Evolutionary conservation across 2,329 filamentous ascomycete genomes (phyloP).

Genomic region (Arthrobotrys sinensis): DNA sequence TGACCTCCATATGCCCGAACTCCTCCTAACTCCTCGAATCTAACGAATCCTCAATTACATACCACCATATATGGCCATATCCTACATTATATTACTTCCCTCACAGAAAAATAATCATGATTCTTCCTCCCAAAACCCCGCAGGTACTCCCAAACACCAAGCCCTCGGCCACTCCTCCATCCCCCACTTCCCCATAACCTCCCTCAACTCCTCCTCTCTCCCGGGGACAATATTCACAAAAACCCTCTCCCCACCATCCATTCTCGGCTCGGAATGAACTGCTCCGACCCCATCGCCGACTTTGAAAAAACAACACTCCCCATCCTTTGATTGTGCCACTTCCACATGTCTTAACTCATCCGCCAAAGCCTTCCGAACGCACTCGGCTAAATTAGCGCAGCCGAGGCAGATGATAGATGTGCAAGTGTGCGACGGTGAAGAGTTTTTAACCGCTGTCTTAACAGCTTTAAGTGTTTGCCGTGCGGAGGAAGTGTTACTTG

Average conservation of each 20-base stretch:
- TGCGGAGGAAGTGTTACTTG: conserved; percentile 66
- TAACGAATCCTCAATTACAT: neutral
- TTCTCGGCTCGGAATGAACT: conserved; percentile 69
- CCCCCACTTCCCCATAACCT: conserved; percentile 67
- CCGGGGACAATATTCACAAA: conserved; percentile 69
- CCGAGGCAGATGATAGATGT: conserved; percentile 69
- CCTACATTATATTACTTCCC: conserved; percentile 1
- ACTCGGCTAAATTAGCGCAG: conserved; percentile 69
- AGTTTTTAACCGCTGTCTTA: conserved; percentile 64
- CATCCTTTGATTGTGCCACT: conserved; percentile 49
- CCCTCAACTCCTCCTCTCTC: conserved; percentile 66
- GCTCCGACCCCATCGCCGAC: conserved; percentile 69
- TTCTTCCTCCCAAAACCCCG: conserved; percentile 25
- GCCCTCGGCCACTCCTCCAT: conserved; percentile 67
- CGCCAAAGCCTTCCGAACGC: conserved; percentile 67
- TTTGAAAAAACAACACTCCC: conserved; percentile 69
- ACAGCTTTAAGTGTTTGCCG: conserved; percentile 66
- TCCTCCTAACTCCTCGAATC: conserved; percentile 17
- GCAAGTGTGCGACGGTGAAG: conserved; percentile 67
- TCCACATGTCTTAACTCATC: conserved; percentile 10
- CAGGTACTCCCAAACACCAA: conserved; percentile 63
- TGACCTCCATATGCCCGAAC: neutral
- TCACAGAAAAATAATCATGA: neutral
- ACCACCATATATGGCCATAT: conserved; percentile 2
- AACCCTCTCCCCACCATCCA: conserved; percentile 65